A percentile compares a stretch with the other conserved stretches of the same genome.
These are phyloP conservation scores for Claviceps monticola DNA, from an alignment of 2,329 filamentous ascomycete species.

Conservation along the genomic window DNA sequence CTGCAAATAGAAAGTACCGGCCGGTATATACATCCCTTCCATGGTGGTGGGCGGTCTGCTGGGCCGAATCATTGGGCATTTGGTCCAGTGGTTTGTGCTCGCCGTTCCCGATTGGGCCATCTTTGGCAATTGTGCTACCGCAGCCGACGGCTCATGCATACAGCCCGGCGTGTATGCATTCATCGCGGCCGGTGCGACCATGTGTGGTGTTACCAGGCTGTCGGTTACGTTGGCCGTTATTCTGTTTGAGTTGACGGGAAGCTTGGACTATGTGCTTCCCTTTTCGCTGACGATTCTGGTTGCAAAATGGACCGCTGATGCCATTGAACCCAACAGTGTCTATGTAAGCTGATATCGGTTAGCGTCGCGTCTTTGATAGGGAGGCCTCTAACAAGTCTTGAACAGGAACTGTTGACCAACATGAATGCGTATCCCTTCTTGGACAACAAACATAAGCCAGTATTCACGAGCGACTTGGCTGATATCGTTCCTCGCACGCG, in stretches of 20 bases:
- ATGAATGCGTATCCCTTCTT: constrained; percentile 97
- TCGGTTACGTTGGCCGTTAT: constrained; percentile 93
- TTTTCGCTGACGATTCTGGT: constrained; percentile 87
- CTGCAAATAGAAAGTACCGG: constrained; percentile 60
- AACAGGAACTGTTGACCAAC: constrained; percentile 73
- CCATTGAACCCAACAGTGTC: constrained; percentile 85
- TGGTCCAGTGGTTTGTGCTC: constrained; percentile 69
- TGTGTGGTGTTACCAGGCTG: constrained; percentile 91
- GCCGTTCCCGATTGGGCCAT: constrained; percentile 56
- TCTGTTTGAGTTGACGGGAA: constrained; percentile 88
- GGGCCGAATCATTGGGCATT: constrained; percentile 75
- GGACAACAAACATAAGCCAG: constrained; percentile 87
- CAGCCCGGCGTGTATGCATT: constrained; percentile 95
- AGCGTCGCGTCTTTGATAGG: background rate
- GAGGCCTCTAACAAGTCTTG: constrained; percentile 7
- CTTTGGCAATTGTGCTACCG: constrained; percentile 60
- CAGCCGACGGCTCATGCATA: constrained; percentile 67
- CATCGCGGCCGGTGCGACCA: constrained; percentile 87
- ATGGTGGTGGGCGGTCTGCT: constrained; percentile 96
- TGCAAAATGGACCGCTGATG: constrained; percentile 97
- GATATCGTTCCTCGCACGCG: constrained; percentile 72
- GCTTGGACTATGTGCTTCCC: constrained; percentile 84
- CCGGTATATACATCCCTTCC: constrained; percentile 93
- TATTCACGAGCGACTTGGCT: constrained; percentile 77
- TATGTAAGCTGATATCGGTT: constrained; percentile 43